Evolutionary conservation across 805 yeast genomes (phyloP).

Genomic region (Monosporozyma aquatica): DNA sequence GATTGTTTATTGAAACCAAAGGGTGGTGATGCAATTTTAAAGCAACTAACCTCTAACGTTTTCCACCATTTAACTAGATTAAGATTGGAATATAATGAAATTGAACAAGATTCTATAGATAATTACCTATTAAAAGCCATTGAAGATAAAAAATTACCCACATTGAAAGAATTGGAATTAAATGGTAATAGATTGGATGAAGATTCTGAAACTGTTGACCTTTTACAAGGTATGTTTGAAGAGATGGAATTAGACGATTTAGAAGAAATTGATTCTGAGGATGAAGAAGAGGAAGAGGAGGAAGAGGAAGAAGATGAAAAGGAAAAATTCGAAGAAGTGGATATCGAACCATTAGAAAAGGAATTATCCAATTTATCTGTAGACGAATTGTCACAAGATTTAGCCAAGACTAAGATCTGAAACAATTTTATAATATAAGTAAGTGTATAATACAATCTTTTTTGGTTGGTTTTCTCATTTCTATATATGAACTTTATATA

Average conservation of each 20-base stretch:
- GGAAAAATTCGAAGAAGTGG: slow-evolving; percentile 43
- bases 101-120: slow-evolving; percentile 56
- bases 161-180: slow-evolving; percentile 61
- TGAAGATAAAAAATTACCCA: slow-evolving; percentile 46
- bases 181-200: slow-evolving; percentile 93
- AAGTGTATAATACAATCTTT: too few species aligned
- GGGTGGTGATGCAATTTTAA: slow-evolving; percentile 55
- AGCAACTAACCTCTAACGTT: slow-evolving; percentile 38
- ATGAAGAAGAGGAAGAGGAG: slow-evolving; percentile 36
- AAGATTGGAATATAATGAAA: slow-evolving; percentile 82
- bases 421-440: neutral
- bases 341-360: slow-evolving; percentile 34
- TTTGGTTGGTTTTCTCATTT: too few species aligned
- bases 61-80: slow-evolving; percentile 43
- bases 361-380: slow-evolving; percentile 34
- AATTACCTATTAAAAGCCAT: slow-evolving; percentile 41
- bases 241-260: slow-evolving; percentile 90
- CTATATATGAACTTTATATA: too few species aligned
- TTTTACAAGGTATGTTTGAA: slow-evolving; percentile 56
- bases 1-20: slow-evolving; percentile 78
- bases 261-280: slow-evolving; percentile 67
- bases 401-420: slow-evolving; percentile 45
- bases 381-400: slow-evolving; percentile 44
- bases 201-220: slow-evolving; percentile 62
- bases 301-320: slow-evolving; percentile 32